Evolutionary conservation across 106 monocot species (phyloP).

Genomic region (Allium sativum): DNA sequence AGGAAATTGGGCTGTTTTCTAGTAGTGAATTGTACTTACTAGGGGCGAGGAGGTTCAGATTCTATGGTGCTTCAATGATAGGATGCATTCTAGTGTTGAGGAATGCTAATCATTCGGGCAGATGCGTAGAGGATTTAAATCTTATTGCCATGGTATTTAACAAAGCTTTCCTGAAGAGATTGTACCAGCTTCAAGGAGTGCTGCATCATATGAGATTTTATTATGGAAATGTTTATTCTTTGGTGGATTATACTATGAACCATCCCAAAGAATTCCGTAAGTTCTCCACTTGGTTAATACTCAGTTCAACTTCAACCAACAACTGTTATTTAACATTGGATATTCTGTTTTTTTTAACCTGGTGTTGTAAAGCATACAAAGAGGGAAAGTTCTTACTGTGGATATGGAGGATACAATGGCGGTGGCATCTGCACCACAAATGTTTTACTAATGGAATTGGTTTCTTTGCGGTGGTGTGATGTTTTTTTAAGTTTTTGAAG

Average conservation of each 20-base stretch:
- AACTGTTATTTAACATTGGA: too few species aligned
- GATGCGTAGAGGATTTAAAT: slow-evolving; percentile 19
- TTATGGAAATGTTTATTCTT: slow-evolving; percentile 9
- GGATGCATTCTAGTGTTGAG: slow-evolving; percentile 25
- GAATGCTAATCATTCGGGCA: slow-evolving; percentile 3
- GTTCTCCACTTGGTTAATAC: not conserved
- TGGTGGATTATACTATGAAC: not conserved
- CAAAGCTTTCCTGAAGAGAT: not conserved
- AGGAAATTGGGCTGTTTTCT: too few species aligned
- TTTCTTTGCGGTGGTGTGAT: too few species aligned
- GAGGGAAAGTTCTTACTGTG: slow-evolving; percentile 43
- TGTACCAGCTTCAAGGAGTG: slow-evolving; percentile 15
- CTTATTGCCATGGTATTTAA: slow-evolving; percentile 16
- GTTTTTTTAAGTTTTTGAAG: too few species aligned
- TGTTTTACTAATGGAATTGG: too few species aligned
- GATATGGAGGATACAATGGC: slow-evolving; percentile 32
- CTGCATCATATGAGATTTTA: slow-evolving; percentile 24
- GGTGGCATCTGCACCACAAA: slow-evolving; percentile 27
- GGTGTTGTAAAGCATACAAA: slow-evolving; percentile 14
- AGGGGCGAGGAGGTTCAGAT: slow-evolving; percentile 29
- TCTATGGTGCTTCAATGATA: slow-evolving; percentile 8
- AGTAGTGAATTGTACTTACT: slow-evolving; percentile 8
- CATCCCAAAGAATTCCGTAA: slow-evolving; percentile 4
- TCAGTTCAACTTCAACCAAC: not conserved
- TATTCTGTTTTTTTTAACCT: too few species aligned